Evolutionary conservation across 202 grass and related monocot genomes (phyloP).

Genomic region (Bolboschoenoplectus hybrid): DNA sequence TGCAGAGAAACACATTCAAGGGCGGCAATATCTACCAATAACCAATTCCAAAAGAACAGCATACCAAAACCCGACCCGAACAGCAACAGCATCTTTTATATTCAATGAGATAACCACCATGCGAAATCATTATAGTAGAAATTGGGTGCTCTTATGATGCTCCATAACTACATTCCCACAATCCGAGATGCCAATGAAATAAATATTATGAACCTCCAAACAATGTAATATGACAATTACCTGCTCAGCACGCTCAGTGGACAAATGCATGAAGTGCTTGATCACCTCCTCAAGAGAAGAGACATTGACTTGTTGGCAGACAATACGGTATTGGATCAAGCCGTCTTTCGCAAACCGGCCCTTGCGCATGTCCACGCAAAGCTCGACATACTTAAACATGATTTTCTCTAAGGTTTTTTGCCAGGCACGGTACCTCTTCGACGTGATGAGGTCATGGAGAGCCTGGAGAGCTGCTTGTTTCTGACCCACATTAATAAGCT

Average conservation of each 20-base stretch:
- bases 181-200: no score
- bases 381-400: constrained; percentile 97
- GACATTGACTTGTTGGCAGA: constrained; percentile 97
- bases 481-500: constrained; percentile 94
- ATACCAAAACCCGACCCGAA: not conserved
- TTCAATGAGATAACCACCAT: not conserved
- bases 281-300: constrained; percentile 92
- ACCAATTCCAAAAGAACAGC: not conserved
- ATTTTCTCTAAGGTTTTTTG: constrained; percentile 93
- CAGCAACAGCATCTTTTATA: not conserved
- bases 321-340: constrained; percentile 92
- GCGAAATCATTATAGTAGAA: not conserved
- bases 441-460: constrained; percentile 92
- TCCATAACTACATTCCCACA: not conserved
- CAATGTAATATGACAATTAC: constrained; percentile 8
- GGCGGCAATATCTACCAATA: not conserved
- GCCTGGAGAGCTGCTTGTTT: constrained; percentile 97
- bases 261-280: constrained; percentile 94
- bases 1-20: not conserved
- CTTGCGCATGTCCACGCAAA: constrained; percentile 91
- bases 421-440: constrained; percentile 89
- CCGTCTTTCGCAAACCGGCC: constrained; percentile 97
- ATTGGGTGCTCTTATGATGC: not conserved
- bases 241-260: constrained; percentile 81
- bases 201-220: constrained; percentile 12